phyloP scores from a whole-genome alignment of 1,139 yeast species.

The Arxiozyma slooffiae region DNA sequence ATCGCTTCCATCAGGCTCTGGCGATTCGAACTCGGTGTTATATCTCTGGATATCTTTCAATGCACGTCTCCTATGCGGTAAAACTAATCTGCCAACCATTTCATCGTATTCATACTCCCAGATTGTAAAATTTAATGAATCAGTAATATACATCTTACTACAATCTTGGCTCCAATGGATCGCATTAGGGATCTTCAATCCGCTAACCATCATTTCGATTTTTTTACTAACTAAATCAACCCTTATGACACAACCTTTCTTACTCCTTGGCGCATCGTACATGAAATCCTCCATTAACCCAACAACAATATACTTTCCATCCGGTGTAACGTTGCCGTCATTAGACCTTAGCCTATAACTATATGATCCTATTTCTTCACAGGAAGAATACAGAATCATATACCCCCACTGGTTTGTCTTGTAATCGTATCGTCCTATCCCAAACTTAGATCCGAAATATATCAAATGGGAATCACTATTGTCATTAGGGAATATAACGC shows the following conservation, averaged over 20 bases:
- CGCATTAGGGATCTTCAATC: slow-evolving; percentile 61
- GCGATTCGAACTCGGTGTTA: slow-evolving; percentile 29
- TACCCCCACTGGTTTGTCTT: slow-evolving; percentile 36
- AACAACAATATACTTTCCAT: slow-evolving; percentile 56
- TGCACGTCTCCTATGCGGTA: slow-evolving; percentile 13
- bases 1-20: slow-evolving; percentile 79
- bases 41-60: slow-evolving; percentile 37
- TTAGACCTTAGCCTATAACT: slow-evolving; percentile 48
- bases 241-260: slow-evolving; percentile 33
- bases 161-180: slow-evolving; percentile 48
- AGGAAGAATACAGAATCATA: slow-evolving; percentile 34
- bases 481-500: slow-evolving; percentile 49
- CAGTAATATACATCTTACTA: slow-evolving; percentile 57
- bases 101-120: slow-evolving; percentile 45
- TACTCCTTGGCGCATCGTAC: slow-evolving; percentile 12
- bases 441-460: slow-evolving; percentile 47
- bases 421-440: slow-evolving; percentile 46
- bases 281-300: slow-evolving; percentile 63
- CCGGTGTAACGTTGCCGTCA: slow-evolving; percentile 62
- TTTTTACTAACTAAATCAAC: slow-evolving; percentile 25
- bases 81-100: slow-evolving; percentile 29
- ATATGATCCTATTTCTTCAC: slow-evolving; percentile 32
- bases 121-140: slow-evolving; percentile 50
- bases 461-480: slow-evolving; percentile 32
- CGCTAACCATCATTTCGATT: slow-evolving; percentile 29